A percentile compares a stretch with the other conserved stretches of the same genome.
These are phyloP conservation scores for Umbelopsis vinacea DNA, from an alignment of 192 early-diverging fungal species.

Conservation along the genomic window DNA sequence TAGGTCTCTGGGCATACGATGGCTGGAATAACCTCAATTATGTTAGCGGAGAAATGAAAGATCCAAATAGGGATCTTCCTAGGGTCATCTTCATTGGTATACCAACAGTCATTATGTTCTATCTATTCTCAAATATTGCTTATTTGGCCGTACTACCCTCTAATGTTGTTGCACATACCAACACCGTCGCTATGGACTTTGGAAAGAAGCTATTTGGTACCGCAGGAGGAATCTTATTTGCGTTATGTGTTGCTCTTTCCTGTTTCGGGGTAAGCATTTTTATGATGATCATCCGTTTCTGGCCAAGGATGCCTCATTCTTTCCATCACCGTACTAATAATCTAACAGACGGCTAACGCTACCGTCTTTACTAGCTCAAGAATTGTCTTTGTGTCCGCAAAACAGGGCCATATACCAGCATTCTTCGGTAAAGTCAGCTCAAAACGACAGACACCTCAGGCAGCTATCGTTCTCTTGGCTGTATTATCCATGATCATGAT, in stretches of 20 bases:
- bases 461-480: constrained; percentile 69
- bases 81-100: constrained; percentile 80
- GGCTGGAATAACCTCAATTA: constrained; percentile 81
- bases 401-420: constrained; percentile 69
- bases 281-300: not conserved
- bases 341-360: constrained; percentile 68
- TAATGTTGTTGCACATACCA: constrained; percentile 66
- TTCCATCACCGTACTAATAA: not conserved
- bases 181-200: constrained; percentile 73
- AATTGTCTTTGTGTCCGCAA: constrained; percentile 68
- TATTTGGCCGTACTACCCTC: constrained; percentile 81
- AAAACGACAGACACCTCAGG: constrained; percentile 63
- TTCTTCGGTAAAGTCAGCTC: constrained; percentile 67
- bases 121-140: constrained; percentile 81
- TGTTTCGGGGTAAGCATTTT: constrained; percentile 62
- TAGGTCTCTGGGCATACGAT: constrained; percentile 66
- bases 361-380: constrained; percentile 76
- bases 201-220: constrained; percentile 72
- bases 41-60: constrained; percentile 83
- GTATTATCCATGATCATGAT: constrained; percentile 65
- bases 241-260: constrained; percentile 70
- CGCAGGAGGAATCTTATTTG: constrained; percentile 69
- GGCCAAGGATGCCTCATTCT: too few relatives aligned
- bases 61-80: constrained; percentile 79
- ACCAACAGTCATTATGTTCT: constrained; percentile 70